Base-by-base conservation (phyloP, 345 rosid genomes). In the Eucalyptus tenuipes region DNA sequence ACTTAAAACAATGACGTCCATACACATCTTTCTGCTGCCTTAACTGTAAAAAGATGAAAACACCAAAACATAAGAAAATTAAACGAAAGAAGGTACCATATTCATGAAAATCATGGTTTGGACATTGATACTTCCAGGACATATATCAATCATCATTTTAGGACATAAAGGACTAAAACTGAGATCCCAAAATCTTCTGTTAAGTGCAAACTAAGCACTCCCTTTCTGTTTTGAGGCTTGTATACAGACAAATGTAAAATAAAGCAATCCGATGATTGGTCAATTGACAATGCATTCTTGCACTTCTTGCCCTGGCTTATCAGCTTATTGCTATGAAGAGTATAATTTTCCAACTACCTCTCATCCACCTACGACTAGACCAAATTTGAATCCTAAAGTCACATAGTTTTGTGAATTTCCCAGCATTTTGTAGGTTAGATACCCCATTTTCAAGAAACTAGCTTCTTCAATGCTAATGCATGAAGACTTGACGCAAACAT, bases 1-100 rank as follows among this genome's bases (percentile, higher is more conserved):
- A 96, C 92, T 95, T 97, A 91, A 91, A 94, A 91, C 96, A 94
- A 79, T 98, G 98, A 86, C 87, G 92, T 48, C 96, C 95, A 89
- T 94, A 97, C 55, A 91, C 91, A 53, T 94, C 96, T 87, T 94
- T 95, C 89, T 98, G 98, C 94, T 98, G 98, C 91, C 96, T 91
- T 89, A 97, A 89, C 99, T 98, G 97, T 87, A 89, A 90, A 89
- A 49, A 85, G 66, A 44, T 85, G 87, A 7, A 18, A 87, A 52
- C 79, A 57, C 88, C 33, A 80, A 85, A 88, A 33, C 44, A 64
- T 87, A 90, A 89, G 66, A 92, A 66, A 13, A 87, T 61, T 17
- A 64, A 88, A 75, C 40, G 14, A 85, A 29, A 64, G 25, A 64
- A n/a, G 55, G 50, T 37, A 49, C n/a, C 45, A 86, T 14, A 47